Percentiles rank a stretch among this genome's conserved stretches.
phyloP scores from a whole-genome alignment of 2,329 filamentous ascomycete species.

The Nothophaeocryptopus gaeumannii region DNA sequence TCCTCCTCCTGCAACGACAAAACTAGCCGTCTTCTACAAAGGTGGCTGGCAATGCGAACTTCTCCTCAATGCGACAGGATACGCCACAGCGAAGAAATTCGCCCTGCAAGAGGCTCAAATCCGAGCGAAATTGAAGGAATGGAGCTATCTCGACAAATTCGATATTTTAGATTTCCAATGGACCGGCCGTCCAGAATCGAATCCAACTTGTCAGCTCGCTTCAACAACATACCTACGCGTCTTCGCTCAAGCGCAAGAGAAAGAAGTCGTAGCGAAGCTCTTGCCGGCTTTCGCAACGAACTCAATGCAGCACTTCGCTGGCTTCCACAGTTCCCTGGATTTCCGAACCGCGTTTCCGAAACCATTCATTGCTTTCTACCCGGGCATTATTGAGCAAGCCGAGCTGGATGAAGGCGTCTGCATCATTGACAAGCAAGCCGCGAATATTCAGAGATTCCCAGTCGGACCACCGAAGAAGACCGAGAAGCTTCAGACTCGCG shows the following conservation, averaged over 20 bases:
- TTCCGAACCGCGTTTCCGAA: slow-evolving; percentile 25
- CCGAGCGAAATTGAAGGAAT: slow-evolving; percentile 37
- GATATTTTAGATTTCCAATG: slow-evolving; percentile 28
- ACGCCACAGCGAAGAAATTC: slow-evolving; percentile 46
- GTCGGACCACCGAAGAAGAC: slow-evolving; percentile 25
- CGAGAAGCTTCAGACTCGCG: slow-evolving; percentile 20
- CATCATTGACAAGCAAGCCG: slow-evolving; percentile 20
- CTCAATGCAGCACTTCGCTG: slow-evolving; percentile 28
- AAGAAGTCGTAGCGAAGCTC: slow-evolving; percentile 22
- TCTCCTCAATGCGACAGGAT: slow-evolving; percentile 43
- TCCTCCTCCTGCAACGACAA: slow-evolving; percentile 51
- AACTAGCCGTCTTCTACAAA: slow-evolving; percentile 45
- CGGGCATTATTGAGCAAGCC: slow-evolving; percentile 22
- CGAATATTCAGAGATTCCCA: slow-evolving; percentile 19
- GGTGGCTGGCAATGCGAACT: slow-evolving; percentile 48
- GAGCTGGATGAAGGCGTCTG: slow-evolving; percentile 25
- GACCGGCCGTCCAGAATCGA: slow-evolving; percentile 30
- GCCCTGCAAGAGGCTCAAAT: slow-evolving; percentile 44
- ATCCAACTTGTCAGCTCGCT: slow-evolving; percentile 42
- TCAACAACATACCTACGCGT: slow-evolving; percentile 43
- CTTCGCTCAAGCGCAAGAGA: slow-evolving; percentile 34
- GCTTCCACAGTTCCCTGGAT: slow-evolving; percentile 28
- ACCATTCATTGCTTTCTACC: slow-evolving; percentile 28
- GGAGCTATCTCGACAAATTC: slow-evolving; percentile 25
- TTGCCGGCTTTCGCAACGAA: slow-evolving; percentile 23